phyloP scores from a whole-genome alignment of 345 rosid species.

The Pugionium cornutum region DNA sequence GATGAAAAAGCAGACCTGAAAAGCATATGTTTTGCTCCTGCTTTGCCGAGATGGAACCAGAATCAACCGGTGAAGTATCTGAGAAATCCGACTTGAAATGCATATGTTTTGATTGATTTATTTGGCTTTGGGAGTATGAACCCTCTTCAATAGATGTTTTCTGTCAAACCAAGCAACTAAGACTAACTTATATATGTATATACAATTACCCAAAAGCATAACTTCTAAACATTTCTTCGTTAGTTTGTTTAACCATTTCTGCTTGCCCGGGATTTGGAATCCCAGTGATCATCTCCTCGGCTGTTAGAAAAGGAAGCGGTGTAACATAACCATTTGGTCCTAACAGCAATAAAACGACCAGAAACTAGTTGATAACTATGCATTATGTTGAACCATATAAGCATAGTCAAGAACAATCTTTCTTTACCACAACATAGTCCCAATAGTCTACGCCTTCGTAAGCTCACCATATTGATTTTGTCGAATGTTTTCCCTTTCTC shows the following conservation, averaged over 20 bases:
- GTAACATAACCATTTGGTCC: slow-evolving; percentile 45
- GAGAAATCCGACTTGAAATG: slow-evolving; percentile 30
- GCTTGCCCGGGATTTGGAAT: slow-evolving; percentile 34
- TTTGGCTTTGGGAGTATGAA: slow-evolving; percentile 2
- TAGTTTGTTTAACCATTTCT: background rate
- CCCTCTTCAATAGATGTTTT: slow-evolving; percentile 9
- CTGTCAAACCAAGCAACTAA: slow-evolving; percentile 24
- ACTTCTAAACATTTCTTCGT: slow-evolving; percentile 12
- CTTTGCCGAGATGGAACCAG: slow-evolving; percentile 27
- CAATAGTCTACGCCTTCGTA: slow-evolving; percentile 81
- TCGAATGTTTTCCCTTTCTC: slow-evolving; percentile 30
- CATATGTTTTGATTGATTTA: slow-evolving; percentile 16
- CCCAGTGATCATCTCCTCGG: slow-evolving; percentile 42
- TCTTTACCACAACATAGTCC: slow-evolving; percentile 89
- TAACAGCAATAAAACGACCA: background rate
- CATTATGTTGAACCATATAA: background rate
- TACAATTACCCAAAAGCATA: background rate
- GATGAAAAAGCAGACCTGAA: slow-evolving; percentile 9
- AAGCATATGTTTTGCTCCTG: slow-evolving; percentile 14
- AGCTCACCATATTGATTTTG: slow-evolving; percentile 72
- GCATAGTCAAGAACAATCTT: slow-evolving; percentile 24
- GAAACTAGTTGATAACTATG: slow-evolving; percentile 22
- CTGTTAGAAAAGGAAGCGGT: slow-evolving; percentile 43
- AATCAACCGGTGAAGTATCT: slow-evolving; percentile 23
- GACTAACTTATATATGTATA: slow-evolving; percentile 3